Base-by-base conservation (phyloP, 495 filamentous ascomycete species). In the Hypoxylon rickii region DNA sequence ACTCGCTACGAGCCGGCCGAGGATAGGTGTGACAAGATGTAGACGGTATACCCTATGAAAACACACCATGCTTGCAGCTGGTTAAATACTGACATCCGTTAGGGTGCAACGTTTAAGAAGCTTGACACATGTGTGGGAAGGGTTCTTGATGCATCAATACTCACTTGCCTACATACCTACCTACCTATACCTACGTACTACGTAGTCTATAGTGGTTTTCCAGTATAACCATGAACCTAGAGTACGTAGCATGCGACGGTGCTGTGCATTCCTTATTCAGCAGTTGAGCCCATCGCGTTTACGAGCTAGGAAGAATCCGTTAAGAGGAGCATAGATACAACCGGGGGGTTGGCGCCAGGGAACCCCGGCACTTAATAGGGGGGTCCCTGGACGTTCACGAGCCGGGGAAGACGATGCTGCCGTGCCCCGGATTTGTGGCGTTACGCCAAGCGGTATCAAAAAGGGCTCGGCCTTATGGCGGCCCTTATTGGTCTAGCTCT, bases 341-440 rank as follows among this genome's bases (percentile, higher is more conserved):
- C 41, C n/a, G 40, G 44, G 21, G n/a, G n/a, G n/a, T n/a, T n/a
- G n/a, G n/a, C n/a, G 41, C 6, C 10, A 40, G 45, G 46, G 40
- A n/a, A 20, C 24, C 45, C 54, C 11, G 19, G 53, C 16, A 34
- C 36, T 42, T 13, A 36, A 44, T 40, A 20, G n/a, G 7, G n/a
- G 18, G 17, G 34, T 26, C 4, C 20, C 16, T 15, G 8, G 26
- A 13, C 26, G 33, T 38, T 16, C 17, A 37, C 17, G 32, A 41
- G 40, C 54, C 22, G 40, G 45, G 44, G 54, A 45, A 51, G 46
- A 51, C 44, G 40, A 36, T 33, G 54, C 33, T 43, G 40, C 45
- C 15, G 22, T 45, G 41, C 55, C 55, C 55, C 47, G 40, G 55
- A 58, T 58, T 52, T 51, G 40, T 29, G 40, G 17, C 40, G 38